Conservation (phyloP, 768 basidiomycete species). For the Mycena rebaudengoi region DNA sequence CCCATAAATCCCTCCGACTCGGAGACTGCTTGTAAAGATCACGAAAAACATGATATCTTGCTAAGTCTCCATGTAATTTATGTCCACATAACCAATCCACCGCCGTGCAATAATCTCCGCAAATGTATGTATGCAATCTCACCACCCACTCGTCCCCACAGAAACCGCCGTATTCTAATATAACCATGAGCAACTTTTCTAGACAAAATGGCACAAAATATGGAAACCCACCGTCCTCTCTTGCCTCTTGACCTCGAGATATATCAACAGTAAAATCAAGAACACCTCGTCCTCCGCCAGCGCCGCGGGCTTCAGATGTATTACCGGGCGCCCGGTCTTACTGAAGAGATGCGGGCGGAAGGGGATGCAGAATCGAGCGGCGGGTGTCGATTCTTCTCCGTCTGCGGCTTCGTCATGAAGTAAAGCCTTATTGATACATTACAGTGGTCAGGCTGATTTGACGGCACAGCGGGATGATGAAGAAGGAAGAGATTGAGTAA, state of each 20-base stretch:
- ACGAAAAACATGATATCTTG: too few species aligned
- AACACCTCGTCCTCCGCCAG: conserved; percentile 50
- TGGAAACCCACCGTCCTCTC: conserved; percentile 40
- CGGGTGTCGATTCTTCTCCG: conserved; percentile 14
- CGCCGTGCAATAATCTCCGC: too few species aligned
- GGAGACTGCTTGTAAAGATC: too few species aligned
- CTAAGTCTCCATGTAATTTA: too few species aligned
- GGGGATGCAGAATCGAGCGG: conserved; percentile 50
- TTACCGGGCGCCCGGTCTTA: conserved; percentile 47
- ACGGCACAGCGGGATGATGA: too few species aligned
- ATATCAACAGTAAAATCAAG: conserved; percentile 45
- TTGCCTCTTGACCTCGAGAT: conserved; percentile 46
- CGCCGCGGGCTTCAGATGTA: conserved; percentile 49
- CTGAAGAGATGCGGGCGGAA: conserved; percentile 58
- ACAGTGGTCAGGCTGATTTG: too few species aligned
- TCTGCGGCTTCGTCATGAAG: too few species aligned
- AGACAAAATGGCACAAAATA: background rate
- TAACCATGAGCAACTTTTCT: background rate
- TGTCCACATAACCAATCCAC: too few species aligned
- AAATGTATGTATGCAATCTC: too few species aligned
- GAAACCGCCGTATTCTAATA: conserved; percentile 9
- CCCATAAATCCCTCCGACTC: too few species aligned
- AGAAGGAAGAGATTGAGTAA: background rate
- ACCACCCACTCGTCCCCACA: conserved; percentile 12
- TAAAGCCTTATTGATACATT: too few species aligned